These are phyloP conservation scores for Waltiozyma sp. DNA, from an alignment of 1,139 yeast species.

Conservation along the genomic window DNA sequence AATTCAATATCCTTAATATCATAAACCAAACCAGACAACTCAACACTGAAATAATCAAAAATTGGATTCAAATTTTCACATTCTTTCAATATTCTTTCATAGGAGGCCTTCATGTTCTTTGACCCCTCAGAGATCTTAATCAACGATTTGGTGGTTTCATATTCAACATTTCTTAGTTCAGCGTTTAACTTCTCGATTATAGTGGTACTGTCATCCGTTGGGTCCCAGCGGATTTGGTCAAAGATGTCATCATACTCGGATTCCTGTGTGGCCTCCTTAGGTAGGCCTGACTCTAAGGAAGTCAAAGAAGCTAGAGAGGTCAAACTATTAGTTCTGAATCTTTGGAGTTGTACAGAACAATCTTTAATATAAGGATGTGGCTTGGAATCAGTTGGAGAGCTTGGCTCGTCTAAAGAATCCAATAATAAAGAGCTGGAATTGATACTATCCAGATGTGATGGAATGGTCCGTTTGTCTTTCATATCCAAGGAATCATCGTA, in stretches of 20 bases:
- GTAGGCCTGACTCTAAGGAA: conserved; percentile 9
- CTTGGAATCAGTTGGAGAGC: not conserved
- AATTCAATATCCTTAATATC: conserved; percentile 65
- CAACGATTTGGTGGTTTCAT: conserved; percentile 36
- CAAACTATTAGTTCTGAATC: conserved; percentile 14
- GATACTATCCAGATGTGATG: not conserved
- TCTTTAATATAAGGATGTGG: not conserved
- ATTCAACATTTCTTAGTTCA: conserved; percentile 40
- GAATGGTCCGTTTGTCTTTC: not conserved
- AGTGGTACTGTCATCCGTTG: conserved; percentile 48
- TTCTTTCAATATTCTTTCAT: conserved; percentile 35
- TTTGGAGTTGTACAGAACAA: not conserved
- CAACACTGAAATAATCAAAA: conserved; percentile 45
- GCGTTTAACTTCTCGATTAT: conserved; percentile 45
- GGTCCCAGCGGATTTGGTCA: conserved; percentile 67
- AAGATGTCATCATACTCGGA: conserved; percentile 42
- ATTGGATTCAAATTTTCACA: conserved; percentile 53
- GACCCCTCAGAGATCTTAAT: conserved; percentile 30
- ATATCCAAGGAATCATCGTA: not conserved
- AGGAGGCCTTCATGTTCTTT: conserved; percentile 27
- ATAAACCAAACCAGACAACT: conserved; percentile 48
- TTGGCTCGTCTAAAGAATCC: not conserved
- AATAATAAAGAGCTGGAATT: not conserved
- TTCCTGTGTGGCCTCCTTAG: conserved; percentile 7
- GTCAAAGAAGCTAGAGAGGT: conserved; percentile 10